These are phyloP conservation scores for Lindgomyces ingoldianus DNA, from an alignment of 495 filamentous ascomycete species.

Conservation along the genomic window DNA sequence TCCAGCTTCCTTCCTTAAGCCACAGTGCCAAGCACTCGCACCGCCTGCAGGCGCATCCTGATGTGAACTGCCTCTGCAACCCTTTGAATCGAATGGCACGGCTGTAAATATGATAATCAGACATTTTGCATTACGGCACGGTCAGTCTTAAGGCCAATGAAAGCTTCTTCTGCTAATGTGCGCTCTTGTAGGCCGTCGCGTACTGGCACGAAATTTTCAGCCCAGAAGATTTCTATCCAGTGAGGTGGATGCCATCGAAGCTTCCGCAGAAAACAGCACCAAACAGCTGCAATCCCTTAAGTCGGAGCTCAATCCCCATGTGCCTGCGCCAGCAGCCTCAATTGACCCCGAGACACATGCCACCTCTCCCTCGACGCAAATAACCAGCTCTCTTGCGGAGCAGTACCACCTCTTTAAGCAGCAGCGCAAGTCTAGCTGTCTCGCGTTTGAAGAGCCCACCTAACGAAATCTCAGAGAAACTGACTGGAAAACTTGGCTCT, in stretches of 20 bases:
- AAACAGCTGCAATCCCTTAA: slow-evolving; percentile 34
- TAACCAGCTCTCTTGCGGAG: slow-evolving; percentile 29
- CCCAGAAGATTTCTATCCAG: slow-evolving; percentile 21
- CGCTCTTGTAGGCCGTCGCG: slow-evolving; percentile 2
- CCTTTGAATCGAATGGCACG: background rate
- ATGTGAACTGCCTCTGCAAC: background rate
- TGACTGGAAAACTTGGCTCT: slow-evolving; percentile 55
- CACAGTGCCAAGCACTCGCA: background rate
- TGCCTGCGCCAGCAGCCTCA: background rate
- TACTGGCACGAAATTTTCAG: slow-evolving; percentile 2
- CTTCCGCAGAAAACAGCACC: slow-evolving; percentile 29
- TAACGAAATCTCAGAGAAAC: slow-evolving; percentile 41
- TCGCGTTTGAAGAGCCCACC: background rate
- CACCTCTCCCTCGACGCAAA: slow-evolving; percentile 1
- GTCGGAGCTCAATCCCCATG: slow-evolving; percentile 20
- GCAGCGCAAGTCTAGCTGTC: slow-evolving; percentile 21
- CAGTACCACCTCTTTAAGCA: slow-evolving; percentile 36
- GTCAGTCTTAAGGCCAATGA: background rate
- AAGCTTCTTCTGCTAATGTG: background rate
- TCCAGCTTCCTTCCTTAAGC: too few relatives aligned
- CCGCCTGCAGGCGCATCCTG: background rate
- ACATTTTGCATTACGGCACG: background rate
- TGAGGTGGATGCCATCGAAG: slow-evolving; percentile 26
- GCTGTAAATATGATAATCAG: background rate
- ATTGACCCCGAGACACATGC: slow-evolving; percentile 19